phyloP scores from a whole-genome alignment of 345 rosid genomes.

The Eucalyptus microcorys region DNA sequence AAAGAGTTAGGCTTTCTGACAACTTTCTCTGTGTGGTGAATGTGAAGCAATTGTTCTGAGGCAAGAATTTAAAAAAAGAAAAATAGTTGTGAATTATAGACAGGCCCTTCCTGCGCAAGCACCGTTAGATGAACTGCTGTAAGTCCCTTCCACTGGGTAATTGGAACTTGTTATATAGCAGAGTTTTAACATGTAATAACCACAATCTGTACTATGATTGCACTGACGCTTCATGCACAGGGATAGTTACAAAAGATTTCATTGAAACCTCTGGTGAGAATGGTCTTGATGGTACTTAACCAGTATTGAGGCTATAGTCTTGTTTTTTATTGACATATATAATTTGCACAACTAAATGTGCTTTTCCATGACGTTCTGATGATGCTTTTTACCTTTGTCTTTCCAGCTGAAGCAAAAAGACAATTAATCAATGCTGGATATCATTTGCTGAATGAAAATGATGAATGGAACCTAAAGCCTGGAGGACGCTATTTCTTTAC shows the following conservation, averaged over 20 bases:
- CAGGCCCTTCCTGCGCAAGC: rapidly evolving
- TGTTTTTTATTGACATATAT: neutral
- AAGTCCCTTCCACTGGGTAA: neutral
- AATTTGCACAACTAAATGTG: neutral
- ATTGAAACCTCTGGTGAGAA: neutral
- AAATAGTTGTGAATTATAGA: neutral
- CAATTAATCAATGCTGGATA: slow-evolving; percentile 68
- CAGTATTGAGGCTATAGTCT: neutral
- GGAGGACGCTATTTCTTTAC: slow-evolving; percentile 95
- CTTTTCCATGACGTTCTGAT: neutral
- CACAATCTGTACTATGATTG: neutral
- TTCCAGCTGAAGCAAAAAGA: slow-evolving; percentile 76
- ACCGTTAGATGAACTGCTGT: rapidly evolving
- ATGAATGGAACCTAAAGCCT: slow-evolving; percentile 82
- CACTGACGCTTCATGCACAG: neutral
- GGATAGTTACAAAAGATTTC: neutral
- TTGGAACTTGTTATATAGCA: neutral
- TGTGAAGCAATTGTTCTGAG: neutral
- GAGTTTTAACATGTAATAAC: neutral
- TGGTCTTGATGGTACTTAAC: neutral
- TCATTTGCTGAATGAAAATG: slow-evolving; percentile 58
- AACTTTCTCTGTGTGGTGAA: neutral
- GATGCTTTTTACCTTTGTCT: neutral
- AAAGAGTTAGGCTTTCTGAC: neutral
- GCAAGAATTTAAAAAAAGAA: rapidly evolving